phyloP scores from a whole-genome alignment of 2,329 filamentous ascomycete genomes.

The Ceratocystis lukuohia region DNA sequence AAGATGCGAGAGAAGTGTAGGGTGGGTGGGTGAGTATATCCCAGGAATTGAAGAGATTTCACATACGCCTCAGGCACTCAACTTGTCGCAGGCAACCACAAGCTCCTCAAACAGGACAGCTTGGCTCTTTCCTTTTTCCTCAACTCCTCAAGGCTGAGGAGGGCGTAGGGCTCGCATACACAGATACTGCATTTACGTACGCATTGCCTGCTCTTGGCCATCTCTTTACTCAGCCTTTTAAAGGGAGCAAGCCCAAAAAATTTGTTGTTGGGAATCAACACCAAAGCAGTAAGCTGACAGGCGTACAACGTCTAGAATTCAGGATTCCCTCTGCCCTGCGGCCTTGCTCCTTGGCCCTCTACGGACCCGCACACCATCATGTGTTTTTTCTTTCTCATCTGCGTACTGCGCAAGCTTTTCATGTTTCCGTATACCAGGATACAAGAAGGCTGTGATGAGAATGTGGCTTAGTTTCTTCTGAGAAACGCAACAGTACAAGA shows the following conservation, averaged over 20 bases:
- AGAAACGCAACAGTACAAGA: background rate
- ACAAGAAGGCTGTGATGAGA: background rate
- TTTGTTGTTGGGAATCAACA: constrained; percentile 2
- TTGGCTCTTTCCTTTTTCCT: background rate
- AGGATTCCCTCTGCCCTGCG: background rate
- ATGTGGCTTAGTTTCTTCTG: background rate
- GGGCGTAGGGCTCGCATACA: background rate
- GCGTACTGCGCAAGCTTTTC: background rate
- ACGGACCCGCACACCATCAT: background rate
- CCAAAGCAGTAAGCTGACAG: constrained; percentile 5
- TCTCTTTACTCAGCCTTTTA: background rate
- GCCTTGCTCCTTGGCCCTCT: background rate
- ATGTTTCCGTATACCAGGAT: background rate
- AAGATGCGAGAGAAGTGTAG: no score
- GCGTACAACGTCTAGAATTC: background rate
- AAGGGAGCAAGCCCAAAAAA: constrained; percentile 5
- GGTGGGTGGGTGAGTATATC: background rate
- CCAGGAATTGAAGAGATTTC: background rate
- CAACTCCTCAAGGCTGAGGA: background rate
- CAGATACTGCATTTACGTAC: background rate
- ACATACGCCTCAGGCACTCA: background rate
- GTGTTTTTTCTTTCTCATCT: background rate
- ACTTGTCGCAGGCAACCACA: background rate
- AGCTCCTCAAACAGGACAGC: background rate
- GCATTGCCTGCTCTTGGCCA: background rate